These are phyloP conservation scores for Trichoderma citrinoviride DNA, from an alignment of 2,329 filamentous ascomycete genomes.

Conservation along the genomic window DNA sequence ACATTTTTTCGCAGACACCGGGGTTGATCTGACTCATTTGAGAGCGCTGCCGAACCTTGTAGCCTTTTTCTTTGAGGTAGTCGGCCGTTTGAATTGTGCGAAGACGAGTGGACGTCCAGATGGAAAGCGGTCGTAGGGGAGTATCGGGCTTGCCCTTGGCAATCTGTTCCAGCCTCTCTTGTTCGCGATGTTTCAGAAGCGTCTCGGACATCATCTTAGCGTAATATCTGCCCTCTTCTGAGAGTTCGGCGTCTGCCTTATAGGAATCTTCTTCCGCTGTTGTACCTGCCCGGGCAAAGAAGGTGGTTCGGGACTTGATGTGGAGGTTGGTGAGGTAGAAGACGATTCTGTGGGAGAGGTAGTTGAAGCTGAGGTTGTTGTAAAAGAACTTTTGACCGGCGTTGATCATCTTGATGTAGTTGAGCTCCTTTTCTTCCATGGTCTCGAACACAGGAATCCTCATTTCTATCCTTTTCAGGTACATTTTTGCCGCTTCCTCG, in stretches of 20 bases:
- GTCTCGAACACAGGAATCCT: conserved; percentile 96
- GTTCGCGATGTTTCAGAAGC: conserved; percentile 76
- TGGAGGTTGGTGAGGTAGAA: conserved; percentile 98
- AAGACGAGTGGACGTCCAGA: conserved; percentile 93
- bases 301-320: conserved; percentile 91
- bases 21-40: conserved; percentile 98
- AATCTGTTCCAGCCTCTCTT: conserved; percentile 69
- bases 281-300: conserved; percentile 85
- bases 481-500: conserved; percentile 88
- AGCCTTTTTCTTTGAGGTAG: conserved; percentile 73
- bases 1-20: conserved; percentile 91
- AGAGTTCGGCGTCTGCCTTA: conserved; percentile 84
- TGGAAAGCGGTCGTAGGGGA: conserved; percentile 74
- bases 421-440: conserved; percentile 90
- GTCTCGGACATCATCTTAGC: conserved; percentile 82
- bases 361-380: conserved; percentile 96
- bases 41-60: conserved; percentile 83
- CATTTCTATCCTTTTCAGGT: conserved; percentile 82
- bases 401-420: conserved; percentile 99
- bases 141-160: conserved; percentile 65
- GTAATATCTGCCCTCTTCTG: conserved; percentile 75
- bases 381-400: conserved; percentile 89
- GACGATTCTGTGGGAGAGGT: conserved; percentile 93
- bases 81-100: conserved; percentile 88
- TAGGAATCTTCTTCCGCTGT: conserved; percentile 87